Evolutionary conservation across 768 basidiomycete species (phyloP).

Genomic region (Mycena indigotica): DNA sequence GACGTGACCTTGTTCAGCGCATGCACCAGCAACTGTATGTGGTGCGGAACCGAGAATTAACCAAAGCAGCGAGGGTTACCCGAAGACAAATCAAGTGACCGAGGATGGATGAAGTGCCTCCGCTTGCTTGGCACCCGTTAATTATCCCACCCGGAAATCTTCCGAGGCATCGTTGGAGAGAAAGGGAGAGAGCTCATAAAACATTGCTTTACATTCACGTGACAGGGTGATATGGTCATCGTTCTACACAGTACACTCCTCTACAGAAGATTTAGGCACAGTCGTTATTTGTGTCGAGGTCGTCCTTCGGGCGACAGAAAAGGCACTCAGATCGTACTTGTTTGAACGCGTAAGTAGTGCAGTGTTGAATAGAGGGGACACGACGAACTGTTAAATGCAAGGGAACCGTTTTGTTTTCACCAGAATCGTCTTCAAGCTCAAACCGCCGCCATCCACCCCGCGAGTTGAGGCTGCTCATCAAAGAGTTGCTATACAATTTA

Average conservation of each 20-base stretch:
- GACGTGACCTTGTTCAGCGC: background rate
- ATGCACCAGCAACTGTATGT: no score
- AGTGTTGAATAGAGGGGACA: conserved; percentile 8
- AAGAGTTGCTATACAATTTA: conserved; percentile 41
- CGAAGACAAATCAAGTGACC: no score
- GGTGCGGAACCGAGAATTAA: background rate
- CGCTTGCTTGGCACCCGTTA: background rate
- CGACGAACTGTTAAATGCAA: conserved; percentile 15
- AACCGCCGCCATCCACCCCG: conserved; percentile 26
- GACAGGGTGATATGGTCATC: no score
- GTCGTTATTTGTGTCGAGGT: background rate
- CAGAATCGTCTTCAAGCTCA: conserved; percentile 15
- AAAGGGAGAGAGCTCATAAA: no score
- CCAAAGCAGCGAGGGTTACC: no score
- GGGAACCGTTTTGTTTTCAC: conserved; percentile 10
- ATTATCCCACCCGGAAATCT: background rate
- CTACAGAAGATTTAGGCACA: background rate
- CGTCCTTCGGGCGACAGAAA: conserved; percentile 4
- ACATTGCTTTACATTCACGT: background rate
- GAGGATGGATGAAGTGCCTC: background rate
- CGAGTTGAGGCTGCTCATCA: conserved; percentile 42
- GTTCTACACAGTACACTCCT: no score
- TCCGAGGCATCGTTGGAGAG: background rate
- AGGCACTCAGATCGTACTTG: conserved; percentile 3
- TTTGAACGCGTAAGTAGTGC: background rate